Evolutionary conservation across 495 filamentous ascomycete species (phyloP), one percentile per base, ranked within the genome.

Genomic region (Viridothelium virens): DNA sequence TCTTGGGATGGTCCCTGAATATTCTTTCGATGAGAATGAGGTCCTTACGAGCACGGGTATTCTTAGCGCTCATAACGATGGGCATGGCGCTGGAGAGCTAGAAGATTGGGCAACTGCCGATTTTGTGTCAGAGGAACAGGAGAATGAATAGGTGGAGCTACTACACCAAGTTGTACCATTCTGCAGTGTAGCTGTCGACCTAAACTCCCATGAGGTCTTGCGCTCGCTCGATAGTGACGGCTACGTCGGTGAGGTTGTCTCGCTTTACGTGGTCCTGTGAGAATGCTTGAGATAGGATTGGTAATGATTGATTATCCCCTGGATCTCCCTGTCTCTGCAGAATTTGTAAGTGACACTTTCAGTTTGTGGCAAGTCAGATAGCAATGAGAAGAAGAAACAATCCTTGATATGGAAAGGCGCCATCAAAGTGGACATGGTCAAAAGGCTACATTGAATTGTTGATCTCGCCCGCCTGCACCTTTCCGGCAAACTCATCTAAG

Each of bases 41-140:
- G 56, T 69, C 31, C 59, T 66, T 44, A 53, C 53, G 7, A 66
- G 64, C 25, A 63, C 59, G 25, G 44, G 63, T 2, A n/a, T n/a
- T 5, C 25, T 48, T 5, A 56, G n/a, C 39, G 37, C 33, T 10
- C n/a, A 11, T n/a, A 37, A 14, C 36, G 2, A 18, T 39, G 25
- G 38, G 39, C 38, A 25, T 34, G 38, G 39, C 31, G 39, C n/a
- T 33, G 38, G 36, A 0, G 38, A 63, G 47, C 31, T 53, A 38
- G 62, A 7, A 37, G 65, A 38, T 38, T 59, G 56, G 41, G 53
- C 65, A n/a, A 67, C 50, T 33, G 61, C 34, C 0, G 65, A 59
- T 36, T 6, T 59, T 10, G 18, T 9, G 7, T 59, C 25, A 36
- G 18, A 14, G 31, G 5, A 4, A 33, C 5, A n/a, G 31, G 31